These are phyloP conservation scores for Fusarium aywerte DNA, from an alignment of 2,329 filamentous ascomycete genomes.

Conservation along the genomic window DNA sequence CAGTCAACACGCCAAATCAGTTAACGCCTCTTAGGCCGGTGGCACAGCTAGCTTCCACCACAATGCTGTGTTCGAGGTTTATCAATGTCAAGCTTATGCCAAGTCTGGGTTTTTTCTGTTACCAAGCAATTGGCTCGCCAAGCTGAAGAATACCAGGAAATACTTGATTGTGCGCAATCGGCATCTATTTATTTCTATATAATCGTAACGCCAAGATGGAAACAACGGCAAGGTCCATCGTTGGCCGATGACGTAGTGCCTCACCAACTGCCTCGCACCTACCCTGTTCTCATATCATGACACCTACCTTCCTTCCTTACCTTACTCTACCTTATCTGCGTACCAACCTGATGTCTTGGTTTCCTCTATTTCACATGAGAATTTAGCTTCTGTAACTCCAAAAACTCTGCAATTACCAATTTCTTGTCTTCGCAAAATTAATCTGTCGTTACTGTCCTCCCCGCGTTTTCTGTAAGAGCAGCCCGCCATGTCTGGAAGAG, in stretches of 20 bases:
- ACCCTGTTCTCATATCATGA: slow-evolving; percentile 8
- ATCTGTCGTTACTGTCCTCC: slow-evolving; percentile 2
- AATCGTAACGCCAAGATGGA: slow-evolving; percentile 42
- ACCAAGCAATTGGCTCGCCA: slow-evolving; percentile 32
- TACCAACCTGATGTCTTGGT: slow-evolving; percentile 1
- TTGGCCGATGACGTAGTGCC: slow-evolving; percentile 42
- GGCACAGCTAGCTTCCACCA: slow-evolving; percentile 14
- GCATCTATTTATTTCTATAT: slow-evolving; percentile 22
- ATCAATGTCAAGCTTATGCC: slow-evolving; percentile 11
- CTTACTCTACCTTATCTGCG: neutral
- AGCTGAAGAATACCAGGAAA: slow-evolving; percentile 14
- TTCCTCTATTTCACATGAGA: neutral
- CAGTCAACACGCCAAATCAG: slow-evolving; percentile 13
- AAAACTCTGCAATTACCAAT: neutral
- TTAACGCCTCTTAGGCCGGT: slow-evolving; percentile 22
- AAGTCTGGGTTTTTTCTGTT: slow-evolving; percentile 11
- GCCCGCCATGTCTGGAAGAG: slow-evolving; percentile 50
- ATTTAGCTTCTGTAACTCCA: slow-evolving; percentile 17
- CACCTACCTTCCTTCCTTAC: neutral
- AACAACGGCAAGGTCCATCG: slow-evolving; percentile 37
- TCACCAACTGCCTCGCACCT: slow-evolving; percentile 21
- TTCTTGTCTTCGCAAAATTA: neutral
- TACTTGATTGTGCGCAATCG: slow-evolving; percentile 22
- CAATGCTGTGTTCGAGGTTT: neutral
- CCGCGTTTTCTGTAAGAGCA: neutral